phyloP scores from a whole-genome alignment of 768 basidiomycete species.

The Plicaturopsis crispa region DNA sequence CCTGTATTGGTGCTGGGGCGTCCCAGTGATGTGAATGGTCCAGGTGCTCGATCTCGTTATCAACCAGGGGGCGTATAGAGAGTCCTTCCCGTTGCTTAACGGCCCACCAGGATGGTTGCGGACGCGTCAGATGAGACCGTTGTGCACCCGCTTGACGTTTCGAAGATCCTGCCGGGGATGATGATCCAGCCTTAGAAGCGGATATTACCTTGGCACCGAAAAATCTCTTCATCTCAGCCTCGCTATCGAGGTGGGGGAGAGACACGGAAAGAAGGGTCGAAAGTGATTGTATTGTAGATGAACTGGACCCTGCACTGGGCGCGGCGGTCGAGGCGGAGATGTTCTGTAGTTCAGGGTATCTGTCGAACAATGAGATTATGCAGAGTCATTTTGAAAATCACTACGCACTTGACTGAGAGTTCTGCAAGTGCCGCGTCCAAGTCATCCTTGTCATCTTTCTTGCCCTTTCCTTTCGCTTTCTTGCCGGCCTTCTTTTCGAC shows the following conservation, averaged over 20 bases:
- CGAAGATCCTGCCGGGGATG: constrained; percentile 25
- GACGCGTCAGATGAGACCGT: constrained; percentile 71
- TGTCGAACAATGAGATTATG: constrained; percentile 11
- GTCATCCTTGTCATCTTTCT: constrained; percentile 65
- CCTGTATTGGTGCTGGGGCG: too few relatives aligned
- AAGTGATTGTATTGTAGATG: constrained; percentile 25
- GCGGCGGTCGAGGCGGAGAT: constrained; percentile 19
- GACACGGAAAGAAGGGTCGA: constrained; percentile 71
- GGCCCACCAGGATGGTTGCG: constrained; percentile 70
- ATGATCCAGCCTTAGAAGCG: constrained; percentile 39
- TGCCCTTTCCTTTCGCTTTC: constrained; percentile 59
- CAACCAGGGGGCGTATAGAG: constrained; percentile 53
- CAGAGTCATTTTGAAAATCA: not conserved
- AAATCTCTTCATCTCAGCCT: constrained; percentile 88
- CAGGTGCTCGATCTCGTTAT: too few relatives aligned
- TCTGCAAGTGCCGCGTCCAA: constrained; percentile 81
- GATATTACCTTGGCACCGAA: constrained; percentile 87
- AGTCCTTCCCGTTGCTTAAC: constrained; percentile 67
- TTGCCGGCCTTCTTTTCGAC: constrained; percentile 45
- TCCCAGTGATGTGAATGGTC: too few relatives aligned
- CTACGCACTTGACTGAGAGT: constrained; percentile 63
- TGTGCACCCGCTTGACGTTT: constrained; percentile 32
- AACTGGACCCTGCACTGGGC: constrained; percentile 10
- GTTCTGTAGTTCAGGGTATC: constrained; percentile 48
- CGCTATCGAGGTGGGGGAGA: constrained; percentile 72